Base-by-base conservation (phyloP, 306 rosid genomes). In the Pterocarpus santalinus region DNA sequence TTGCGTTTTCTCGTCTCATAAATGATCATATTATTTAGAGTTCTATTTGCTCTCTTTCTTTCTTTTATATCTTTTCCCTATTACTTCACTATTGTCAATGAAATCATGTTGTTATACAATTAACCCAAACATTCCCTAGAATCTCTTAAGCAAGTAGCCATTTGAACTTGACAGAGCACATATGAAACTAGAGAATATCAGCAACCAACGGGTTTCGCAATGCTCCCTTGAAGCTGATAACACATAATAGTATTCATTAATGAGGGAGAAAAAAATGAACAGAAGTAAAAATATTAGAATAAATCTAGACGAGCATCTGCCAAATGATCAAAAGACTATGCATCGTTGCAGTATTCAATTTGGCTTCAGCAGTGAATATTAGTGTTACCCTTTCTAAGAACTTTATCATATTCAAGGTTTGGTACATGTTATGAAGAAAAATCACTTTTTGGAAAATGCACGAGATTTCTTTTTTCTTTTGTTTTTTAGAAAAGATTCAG, bases 141-240 rank as follows among this genome's bases (percentile, higher is more conserved):
- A 32, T 93, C 91, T 73, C 99, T 89, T 74, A 95, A 84, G 43
- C 91, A 94, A 49, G 99, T 95, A 22, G 97, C 97, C 75, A 93
- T 87, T 91, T 93, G 79, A 95, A 93, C 86, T 93, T 95, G 81
- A 95, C 97, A 15, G 94, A 91, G 87, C 99, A 93, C 99, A 95
- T 91, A 66, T 91, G 92, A 71, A 96, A 92, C 86, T 93, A 84
- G 76, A 91, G 98, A 83, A 95, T 93, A 76, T 93, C 97, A 13
- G 97, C 97, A 80, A 93, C 97, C 92, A 95, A 83, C 72, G 96
- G 91, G 75, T 95, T 95, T 84, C 91, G 95, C 71, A 89, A 82
- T 33, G 91, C 91, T 84, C 66, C 94, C 95, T 88, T 89, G 97
- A 85, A 95, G 97, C 99, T 93, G 94, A 85, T 77, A 70, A 77